phyloP scores from a whole-genome alignment of 2,329 filamentous ascomycete genomes.

The Leptosphaerulina australis region DNA sequence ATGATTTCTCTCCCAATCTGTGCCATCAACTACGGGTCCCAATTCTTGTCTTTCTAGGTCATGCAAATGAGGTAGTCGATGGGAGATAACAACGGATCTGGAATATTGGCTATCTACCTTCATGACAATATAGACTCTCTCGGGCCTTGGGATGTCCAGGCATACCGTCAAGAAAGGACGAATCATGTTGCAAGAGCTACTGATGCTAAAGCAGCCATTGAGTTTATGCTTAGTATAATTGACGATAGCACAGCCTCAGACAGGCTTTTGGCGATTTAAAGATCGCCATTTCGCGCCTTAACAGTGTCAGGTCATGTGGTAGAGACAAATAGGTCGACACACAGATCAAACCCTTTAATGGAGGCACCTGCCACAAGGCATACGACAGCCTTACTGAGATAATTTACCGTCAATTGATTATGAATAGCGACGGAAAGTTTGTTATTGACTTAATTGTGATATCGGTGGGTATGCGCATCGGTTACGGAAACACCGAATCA shows the following conservation, averaged over 20 bases:
- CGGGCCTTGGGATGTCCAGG: conserved; percentile 3
- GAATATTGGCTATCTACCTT: conserved; percentile 3
- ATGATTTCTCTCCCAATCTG: neutral
- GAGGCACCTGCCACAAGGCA: conserved; percentile 5
- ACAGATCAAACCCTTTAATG: neutral
- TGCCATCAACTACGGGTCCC: neutral
- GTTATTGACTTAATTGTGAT: neutral
- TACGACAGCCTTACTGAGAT: conserved; percentile 7
- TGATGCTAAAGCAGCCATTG: conserved; percentile 1
- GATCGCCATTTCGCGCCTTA: neutral
- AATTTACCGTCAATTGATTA: neutral
- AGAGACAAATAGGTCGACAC: conserved; percentile 3
- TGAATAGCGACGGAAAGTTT: neutral
- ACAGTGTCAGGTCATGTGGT: conserved; percentile 11
- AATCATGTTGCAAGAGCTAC: conserved; percentile 9
- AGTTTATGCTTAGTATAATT: conserved; percentile 5
- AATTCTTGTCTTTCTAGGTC: neutral
- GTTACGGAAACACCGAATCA: no score
- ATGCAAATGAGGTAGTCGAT: neutral
- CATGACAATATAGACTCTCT: conserved; percentile 6
- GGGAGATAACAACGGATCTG: neutral
- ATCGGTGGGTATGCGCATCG: no score
- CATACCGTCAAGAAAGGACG: conserved; percentile 3
- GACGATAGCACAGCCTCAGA: no score
- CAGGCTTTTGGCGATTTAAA: no score